phyloP scores from a whole-genome alignment of 2,329 filamentous ascomycete species.

The Claviceps sp. region DNA sequence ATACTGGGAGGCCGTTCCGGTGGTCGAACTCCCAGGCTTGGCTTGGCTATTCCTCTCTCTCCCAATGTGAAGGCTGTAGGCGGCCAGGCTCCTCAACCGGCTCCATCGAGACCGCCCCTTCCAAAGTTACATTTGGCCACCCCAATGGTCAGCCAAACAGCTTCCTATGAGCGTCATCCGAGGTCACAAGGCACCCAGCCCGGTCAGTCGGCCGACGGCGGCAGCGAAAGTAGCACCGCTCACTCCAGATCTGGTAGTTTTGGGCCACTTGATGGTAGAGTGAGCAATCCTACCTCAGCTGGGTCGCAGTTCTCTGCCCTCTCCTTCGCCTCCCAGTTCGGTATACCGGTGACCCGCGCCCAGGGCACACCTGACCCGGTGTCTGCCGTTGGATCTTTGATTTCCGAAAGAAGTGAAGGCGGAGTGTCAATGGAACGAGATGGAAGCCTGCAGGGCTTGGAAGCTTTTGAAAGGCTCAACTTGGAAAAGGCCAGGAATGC shows the following conservation, averaged over 20 bases:
- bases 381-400: constrained; percentile 74
- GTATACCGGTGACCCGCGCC: constrained; percentile 50
- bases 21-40: constrained; percentile 62
- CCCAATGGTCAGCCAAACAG: constrained; percentile 67
- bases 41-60: constrained; percentile 80
- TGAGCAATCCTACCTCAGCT: constrained; percentile 71
- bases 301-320: constrained; percentile 77
- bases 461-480: constrained; percentile 67
- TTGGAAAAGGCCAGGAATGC: constrained; percentile 70
- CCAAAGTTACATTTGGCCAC: constrained; percentile 79
- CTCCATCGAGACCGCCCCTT: constrained; percentile 37
- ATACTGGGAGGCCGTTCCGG: constrained; percentile 56
- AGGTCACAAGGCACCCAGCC: constrained; percentile 38
- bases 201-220: constrained; percentile 56
- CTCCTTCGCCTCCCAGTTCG: constrained; percentile 63
- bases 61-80: constrained; percentile 68
- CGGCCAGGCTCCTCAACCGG: constrained; percentile 25
- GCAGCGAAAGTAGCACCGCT: constrained; percentile 65
- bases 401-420: constrained; percentile 67
- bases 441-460: constrained; percentile 61
- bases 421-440: constrained; percentile 71
- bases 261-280: constrained; percentile 58
- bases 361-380: constrained; percentile 69
- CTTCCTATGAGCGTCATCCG: constrained; percentile 53
- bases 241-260: constrained; percentile 79